Conservation (phyloP, 208 protist species). For the Phytomonas francai region DNA sequence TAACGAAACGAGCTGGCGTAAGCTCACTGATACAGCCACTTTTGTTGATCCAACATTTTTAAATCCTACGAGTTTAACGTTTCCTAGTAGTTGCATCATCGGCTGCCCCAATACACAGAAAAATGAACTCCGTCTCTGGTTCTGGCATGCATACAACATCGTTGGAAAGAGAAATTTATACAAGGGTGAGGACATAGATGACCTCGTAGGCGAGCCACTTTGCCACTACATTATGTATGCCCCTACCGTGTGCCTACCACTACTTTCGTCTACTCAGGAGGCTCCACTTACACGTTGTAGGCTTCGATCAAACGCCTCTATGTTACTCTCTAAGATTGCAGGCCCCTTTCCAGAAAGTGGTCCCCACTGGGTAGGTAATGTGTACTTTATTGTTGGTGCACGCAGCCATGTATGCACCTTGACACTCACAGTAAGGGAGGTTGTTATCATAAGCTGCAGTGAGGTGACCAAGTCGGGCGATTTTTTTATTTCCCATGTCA, state of each 20-base stretch:
- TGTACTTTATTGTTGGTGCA: conserved; percentile 46
- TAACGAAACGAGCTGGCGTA: conserved; percentile 16
- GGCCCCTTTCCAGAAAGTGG: conserved; percentile 12
- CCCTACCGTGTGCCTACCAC: conserved; percentile 36
- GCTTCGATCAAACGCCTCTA: conserved; percentile 28
- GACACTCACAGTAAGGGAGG: conserved; percentile 35
- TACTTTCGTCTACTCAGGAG: conserved; percentile 10
- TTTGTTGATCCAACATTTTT: conserved; percentile 44
- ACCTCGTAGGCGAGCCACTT: conserved; percentile 31
- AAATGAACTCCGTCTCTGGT: conserved; percentile 20
- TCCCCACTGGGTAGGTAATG: conserved; percentile 45
- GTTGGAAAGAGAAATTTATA: conserved; percentile 21
- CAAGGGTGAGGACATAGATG: conserved; percentile 19
- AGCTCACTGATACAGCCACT: conserved; percentile 25
- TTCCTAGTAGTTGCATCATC: conserved; percentile 18
- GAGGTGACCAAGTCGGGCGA: conserved; percentile 44
- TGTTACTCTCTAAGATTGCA: conserved; percentile 35
- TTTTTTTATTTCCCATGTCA: conserved; percentile 44
- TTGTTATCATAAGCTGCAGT: conserved; percentile 62
- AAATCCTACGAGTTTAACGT: conserved; percentile 9
- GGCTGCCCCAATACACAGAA: conserved; percentile 1
- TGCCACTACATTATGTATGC: conserved; percentile 47
- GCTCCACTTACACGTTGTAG: conserved; percentile 1
- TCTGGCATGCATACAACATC: conserved; percentile 12
- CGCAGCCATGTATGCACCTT: conserved; percentile 53